phyloP scores from a whole-genome alignment of 495 filamentous ascomycete genomes.

The Neurospora africana region DNA sequence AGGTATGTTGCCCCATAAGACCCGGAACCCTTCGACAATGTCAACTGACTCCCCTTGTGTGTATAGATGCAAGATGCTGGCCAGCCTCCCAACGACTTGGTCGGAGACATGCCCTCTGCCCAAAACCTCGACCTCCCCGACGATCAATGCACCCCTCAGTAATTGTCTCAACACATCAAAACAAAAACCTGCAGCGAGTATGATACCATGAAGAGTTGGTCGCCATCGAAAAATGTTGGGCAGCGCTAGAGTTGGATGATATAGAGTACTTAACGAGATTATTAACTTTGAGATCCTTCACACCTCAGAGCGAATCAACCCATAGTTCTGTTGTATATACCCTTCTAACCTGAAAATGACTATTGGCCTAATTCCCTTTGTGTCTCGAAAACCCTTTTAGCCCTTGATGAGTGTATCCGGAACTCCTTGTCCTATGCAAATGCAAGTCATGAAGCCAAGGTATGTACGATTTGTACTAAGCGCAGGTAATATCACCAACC shows the following conservation, averaged over 20 bases:
- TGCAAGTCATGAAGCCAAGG: not conserved
- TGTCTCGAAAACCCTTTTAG: not conserved
- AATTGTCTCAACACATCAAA: slow-evolving; percentile 9
- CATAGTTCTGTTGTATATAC: not conserved
- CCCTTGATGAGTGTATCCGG: not conserved
- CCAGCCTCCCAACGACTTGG: slow-evolving; percentile 77
- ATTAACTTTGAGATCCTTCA: not conserved
- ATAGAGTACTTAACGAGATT: not conserved
- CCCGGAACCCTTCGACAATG: not conserved
- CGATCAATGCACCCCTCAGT: slow-evolving; percentile 64
- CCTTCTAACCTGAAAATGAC: not conserved
- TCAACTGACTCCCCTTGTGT: not conserved
- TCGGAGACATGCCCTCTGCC: slow-evolving; percentile 75
- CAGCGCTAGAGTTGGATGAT: not conserved
- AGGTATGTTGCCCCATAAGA: slow-evolving; percentile 44
- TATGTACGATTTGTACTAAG: not conserved
- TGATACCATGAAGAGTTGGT: not conserved
- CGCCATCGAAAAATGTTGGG: not conserved
- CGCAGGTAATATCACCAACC: not conserved
- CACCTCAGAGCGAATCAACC: not conserved
- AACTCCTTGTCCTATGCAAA: not conserved
- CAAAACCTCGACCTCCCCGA: slow-evolving; percentile 64
- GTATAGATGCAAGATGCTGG: slow-evolving; percentile 88
- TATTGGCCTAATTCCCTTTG: not conserved
- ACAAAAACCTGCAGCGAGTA: not conserved